Base-by-base conservation (phyloP, 805 yeast species). In the Saturnispora quitensis region DNA sequence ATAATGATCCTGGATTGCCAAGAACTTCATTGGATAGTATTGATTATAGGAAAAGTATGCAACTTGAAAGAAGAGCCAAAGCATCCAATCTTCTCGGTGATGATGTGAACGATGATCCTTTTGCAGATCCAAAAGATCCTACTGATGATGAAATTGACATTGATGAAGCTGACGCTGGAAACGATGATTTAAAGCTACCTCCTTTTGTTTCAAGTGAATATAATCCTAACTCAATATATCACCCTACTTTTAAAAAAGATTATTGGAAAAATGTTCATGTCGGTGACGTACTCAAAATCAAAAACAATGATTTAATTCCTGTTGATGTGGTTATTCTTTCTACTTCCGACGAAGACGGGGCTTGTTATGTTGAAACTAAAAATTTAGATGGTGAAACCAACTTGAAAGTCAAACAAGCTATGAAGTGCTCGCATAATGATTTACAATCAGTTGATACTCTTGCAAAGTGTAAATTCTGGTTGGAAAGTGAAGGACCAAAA, bases 401-500 rank as follows among this genome's bases (percentile, higher is more conserved):
- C 58, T 70, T 86, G 66, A 86, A 86, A 67, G 85, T 82, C 40
- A 82, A 82, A 60, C 88, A 84, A 64, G 83, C 90, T 4, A 65
- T 86, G 59, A 81, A 84, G 60, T 78, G 81, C 59, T 76, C 84
- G 7, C 62, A 68, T 28, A 40, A 59, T 22, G 60, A 64, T 22
- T 58, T 66, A 12, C 65, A 63, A 36, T 68, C 77, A 15, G 72
- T 68, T 34, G 68, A 72, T 53, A 82, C 79, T 58, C 61, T 77
- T 40, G 71, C 75, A 6, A 71, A 73, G 59, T 68, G 78, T 49
- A 74, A 73, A 56, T 84, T 84, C 58, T 78, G 84, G 77, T 68
- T 86, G n/a, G 88, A 86, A 58, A 78, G 86, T 70, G 93, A 86
- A 68, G 91, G 89, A 7, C 95, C 95, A 15, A 89, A 86, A 65